Base-by-base conservation (phyloP, 257 asterid genomes). In the Nyctanthes arbortristis region DNA sequence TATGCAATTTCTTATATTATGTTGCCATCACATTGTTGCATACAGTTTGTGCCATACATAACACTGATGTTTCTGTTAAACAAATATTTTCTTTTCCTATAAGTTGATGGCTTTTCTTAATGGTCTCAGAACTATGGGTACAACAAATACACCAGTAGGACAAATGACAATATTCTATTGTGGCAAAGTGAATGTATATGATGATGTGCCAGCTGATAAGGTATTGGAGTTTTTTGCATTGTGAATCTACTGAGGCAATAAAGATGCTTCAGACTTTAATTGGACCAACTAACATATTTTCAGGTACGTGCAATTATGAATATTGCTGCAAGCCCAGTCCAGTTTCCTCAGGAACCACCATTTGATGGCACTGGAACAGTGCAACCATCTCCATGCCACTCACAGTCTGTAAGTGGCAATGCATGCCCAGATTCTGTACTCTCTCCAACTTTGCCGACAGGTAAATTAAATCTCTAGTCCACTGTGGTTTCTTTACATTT, bases 91-190 rank as follows among this genome's bases (percentile, higher is more conserved):
- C 75, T 66, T 74, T 64, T 79, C 71, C 7, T 25, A 49, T 24
- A 22, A 20, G 14, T 52, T 52, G 59, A 24, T 52, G n/a, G 14
- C 10, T 49, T 54, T 11, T 28, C 40, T 36, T 31, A 36, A 34
- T 29, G 32, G 2, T 58, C 40, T 69, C 87, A 87, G 99, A 80
- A 68, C 78, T 56, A 66, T 77, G 70, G 85, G 64, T 67, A 37
- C 85, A 54, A 66, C 84, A 43, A 82, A 75, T 73, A 73, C 52
- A 40, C 82, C 84, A 25, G 81, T 54, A 49, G 96, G 96, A 69
- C 99, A 91, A 76, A 87, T 94, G 99, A 82, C 97, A 13, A 88
- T 94, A 73, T 94, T 94, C 76, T 94, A 94, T 68, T 72, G 93
- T 52, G 99, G 99, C 68, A 80, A 87, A 77, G 89, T 94, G 73